Conservation (phyloP, 2,329 filamentous ascomycete genomes). For the Hymenoscyphus fraxineus region DNA sequence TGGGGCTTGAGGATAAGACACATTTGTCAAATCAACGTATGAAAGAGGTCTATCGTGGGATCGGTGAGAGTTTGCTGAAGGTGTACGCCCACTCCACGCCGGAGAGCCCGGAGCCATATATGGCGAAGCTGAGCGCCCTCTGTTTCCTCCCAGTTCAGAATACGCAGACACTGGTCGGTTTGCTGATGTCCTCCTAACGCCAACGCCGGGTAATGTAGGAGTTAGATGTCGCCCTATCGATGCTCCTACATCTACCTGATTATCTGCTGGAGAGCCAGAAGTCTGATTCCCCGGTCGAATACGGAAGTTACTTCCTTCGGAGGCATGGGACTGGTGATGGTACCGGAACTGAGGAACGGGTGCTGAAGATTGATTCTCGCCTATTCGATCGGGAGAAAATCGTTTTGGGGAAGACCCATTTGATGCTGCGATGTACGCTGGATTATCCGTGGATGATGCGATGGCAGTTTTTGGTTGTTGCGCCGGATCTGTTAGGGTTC, state of each 20-base stretch:
- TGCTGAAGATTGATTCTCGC: conserved; percentile 25
- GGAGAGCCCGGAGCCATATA: conserved; percentile 28
- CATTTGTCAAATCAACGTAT: conserved; percentile 52
- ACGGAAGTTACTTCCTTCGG: conserved; percentile 37
- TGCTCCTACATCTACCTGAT: conserved; percentile 43
- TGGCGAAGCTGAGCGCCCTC: conserved; percentile 56
- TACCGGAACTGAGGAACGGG: conserved; percentile 58
- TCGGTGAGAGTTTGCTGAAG: conserved; percentile 31
- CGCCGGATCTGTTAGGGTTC: conserved; percentile 21
- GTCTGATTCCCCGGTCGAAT: conserved; percentile 15
- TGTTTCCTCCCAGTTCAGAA: conserved; percentile 63
- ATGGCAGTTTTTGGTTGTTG: conserved; percentile 34
- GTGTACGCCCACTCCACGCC: conserved; percentile 28
- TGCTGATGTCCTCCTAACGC: conserved; percentile 53
- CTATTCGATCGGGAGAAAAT: conserved; percentile 19
- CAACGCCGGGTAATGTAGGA: conserved; percentile 49
- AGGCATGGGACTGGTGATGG: conserved; percentile 48
- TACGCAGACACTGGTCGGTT: conserved; percentile 73
- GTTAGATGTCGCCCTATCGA: conserved; percentile 60
- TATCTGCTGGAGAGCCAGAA: conserved; percentile 18
- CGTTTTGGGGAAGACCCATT: conserved; percentile 19
- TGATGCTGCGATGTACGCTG: conserved; percentile 24
- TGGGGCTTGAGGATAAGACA: conserved; percentile 37
- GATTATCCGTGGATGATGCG: conserved; percentile 29
- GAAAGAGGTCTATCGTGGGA: conserved; percentile 34